Conservation (phyloP, 768 basidiomycete genomes). For the Tubosaeta sp. region DNA sequence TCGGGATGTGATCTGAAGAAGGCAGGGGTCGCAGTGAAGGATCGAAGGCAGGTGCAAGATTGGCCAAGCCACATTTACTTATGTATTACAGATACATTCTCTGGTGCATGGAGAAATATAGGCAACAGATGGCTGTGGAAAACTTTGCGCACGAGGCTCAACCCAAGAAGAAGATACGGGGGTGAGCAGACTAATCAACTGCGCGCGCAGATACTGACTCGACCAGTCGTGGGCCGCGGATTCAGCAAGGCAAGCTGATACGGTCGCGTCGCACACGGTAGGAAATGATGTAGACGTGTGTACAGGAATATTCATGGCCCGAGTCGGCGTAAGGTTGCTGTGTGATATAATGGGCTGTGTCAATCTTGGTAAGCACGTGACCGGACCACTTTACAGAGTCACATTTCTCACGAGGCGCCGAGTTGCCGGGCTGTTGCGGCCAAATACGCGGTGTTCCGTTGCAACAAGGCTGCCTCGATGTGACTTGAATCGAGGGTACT, state of each 20-base stretch:
- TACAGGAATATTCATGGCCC: slow-evolving; percentile 9
- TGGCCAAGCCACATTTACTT: slow-evolving; percentile 1
- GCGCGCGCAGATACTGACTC: background rate
- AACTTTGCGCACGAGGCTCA: slow-evolving; percentile 61
- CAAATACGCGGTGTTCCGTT: slow-evolving; percentile 14
- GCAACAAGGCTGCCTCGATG: slow-evolving; percentile 37
- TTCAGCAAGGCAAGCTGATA: slow-evolving; percentile 72
- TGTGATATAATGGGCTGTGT: slow-evolving; percentile 19
- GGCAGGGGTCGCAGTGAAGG: slow-evolving; percentile 61
- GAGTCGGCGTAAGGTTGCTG: slow-evolving; percentile 7
- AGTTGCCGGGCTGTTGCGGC: slow-evolving; percentile 10
- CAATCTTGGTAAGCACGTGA: slow-evolving; percentile 20
- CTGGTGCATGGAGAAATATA: slow-evolving; percentile 82
- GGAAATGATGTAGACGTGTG: slow-evolving; percentile 6
- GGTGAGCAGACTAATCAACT: slow-evolving; percentile 43
- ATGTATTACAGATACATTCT: slow-evolving; percentile 61
- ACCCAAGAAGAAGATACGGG: slow-evolving; percentile 76
- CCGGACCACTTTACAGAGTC: slow-evolving; percentile 23
- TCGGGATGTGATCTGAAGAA: slow-evolving; percentile 56
- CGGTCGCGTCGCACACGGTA: slow-evolving; percentile 52
- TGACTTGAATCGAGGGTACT: slow-evolving; percentile 31
- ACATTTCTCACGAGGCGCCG: slow-evolving; percentile 29
- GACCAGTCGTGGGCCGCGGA: slow-evolving; percentile 65
- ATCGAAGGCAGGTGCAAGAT: slow-evolving; percentile 55
- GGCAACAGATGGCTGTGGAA: slow-evolving; percentile 48